A percentile compares a stretch with the other conserved stretches of the same genome.
Evolutionary conservation across 371 early-diverging fungal species (phyloP).

Genomic region (Mucor mucedo): DNA sequence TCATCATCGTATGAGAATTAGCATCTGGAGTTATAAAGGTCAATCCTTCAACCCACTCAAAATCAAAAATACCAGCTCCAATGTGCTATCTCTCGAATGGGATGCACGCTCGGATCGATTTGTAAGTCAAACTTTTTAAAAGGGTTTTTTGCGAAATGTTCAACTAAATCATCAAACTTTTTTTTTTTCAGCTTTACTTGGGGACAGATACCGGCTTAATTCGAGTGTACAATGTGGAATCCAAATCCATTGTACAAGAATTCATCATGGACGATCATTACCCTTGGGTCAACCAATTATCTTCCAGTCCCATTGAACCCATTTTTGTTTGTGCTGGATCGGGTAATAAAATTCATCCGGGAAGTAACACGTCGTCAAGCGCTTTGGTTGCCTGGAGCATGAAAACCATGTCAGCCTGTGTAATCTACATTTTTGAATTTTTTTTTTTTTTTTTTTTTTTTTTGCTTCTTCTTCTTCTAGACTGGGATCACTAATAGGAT

Average conservation of each 20-base stretch:
- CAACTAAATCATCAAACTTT: background rate
- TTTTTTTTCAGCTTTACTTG: conserved; percentile 49
- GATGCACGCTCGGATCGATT: conserved; percentile 62
- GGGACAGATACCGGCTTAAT: conserved; percentile 62
- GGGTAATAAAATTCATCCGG: conserved; percentile 32
- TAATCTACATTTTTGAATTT: conserved; percentile 30
- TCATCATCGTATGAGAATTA: background rate
- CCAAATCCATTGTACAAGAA: conserved; percentile 63
- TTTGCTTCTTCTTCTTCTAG: too few relatives aligned
- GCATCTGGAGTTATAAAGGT: conserved; percentile 59
- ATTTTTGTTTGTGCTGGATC: conserved; percentile 60
- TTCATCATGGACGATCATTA: conserved; percentile 58
- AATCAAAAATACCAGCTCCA: conserved; percentile 51
- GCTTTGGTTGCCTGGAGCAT: conserved; percentile 63
- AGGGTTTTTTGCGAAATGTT: background rate
- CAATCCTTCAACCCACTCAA: conserved; percentile 56
- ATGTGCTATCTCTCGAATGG: conserved; percentile 66
- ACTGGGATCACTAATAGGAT: too few relatives aligned
- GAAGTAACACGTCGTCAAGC: conserved; percentile 30
- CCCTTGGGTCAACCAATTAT: conserved; percentile 59
- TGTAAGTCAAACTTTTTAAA: conserved; percentile 31
- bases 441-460: too few relatives aligned
- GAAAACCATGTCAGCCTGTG: conserved; percentile 63
- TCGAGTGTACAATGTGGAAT: conserved; percentile 64
- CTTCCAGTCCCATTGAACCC: conserved; percentile 66